phyloP scores from a whole-genome alignment of 1,284 basidiomycete species.

The Xanthoconium separans region DNA sequence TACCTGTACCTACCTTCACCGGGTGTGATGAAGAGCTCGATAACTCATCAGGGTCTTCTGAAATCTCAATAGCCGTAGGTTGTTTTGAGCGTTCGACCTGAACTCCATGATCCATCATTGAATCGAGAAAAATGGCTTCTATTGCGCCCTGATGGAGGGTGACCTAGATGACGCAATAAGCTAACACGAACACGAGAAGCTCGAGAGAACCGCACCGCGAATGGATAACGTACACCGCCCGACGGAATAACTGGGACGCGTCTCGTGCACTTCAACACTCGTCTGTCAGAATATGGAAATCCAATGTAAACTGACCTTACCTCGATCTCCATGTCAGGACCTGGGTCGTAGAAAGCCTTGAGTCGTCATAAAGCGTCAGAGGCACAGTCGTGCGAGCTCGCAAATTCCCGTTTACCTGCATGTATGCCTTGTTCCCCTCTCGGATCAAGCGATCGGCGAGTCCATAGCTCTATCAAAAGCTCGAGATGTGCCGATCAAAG shows the following conservation, averaged over 20 bases:
- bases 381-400: background rate
- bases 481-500: background rate
- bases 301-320: constrained; percentile 29
- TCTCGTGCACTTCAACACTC: too few species aligned
- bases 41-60: constrained; percentile 41
- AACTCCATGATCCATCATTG: constrained; percentile 50
- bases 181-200: background rate
- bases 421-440: constrained; percentile 65
- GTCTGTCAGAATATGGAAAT: background rate
- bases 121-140: constrained; percentile 67
- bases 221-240: too few species aligned
- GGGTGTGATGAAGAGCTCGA: constrained; percentile 49
- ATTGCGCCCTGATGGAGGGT: constrained; percentile 78
- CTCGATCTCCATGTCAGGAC: constrained; percentile 44
- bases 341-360: constrained; percentile 72
- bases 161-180: constrained; percentile 13
- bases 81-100: constrained; percentile 57
- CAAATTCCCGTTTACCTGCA: constrained; percentile 44
- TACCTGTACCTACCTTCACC: constrained; percentile 44
- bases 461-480: constrained; percentile 59
- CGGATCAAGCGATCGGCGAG: constrained; percentile 62
- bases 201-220: background rate
- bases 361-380: background rate
- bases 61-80: constrained; percentile 56
- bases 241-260: background rate